phyloP scores from a whole-genome alignment of 768 basidiomycete species.

The Agaricus subrufescens region DNA sequence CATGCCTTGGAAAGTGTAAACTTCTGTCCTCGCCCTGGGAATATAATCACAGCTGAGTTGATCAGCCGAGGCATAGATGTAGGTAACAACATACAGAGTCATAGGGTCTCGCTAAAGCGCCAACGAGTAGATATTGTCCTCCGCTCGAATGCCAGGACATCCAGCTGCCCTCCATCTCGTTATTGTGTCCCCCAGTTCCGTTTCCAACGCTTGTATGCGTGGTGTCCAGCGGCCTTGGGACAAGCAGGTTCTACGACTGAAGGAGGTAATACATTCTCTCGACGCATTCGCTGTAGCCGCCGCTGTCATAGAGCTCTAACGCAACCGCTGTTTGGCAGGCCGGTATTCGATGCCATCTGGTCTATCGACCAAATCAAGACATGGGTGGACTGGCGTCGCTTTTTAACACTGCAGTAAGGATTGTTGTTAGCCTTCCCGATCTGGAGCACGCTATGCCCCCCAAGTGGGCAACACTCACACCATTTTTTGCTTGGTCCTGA shows the following conservation, averaged over 20 bases:
- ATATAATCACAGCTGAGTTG: conserved; percentile 38
- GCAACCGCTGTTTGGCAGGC: conserved; percentile 28
- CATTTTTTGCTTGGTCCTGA: conserved; percentile 13
- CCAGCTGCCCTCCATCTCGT: conserved; percentile 8
- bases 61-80: conserved; percentile 45
- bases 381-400: conserved; percentile 42
- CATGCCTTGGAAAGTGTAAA: conserved; percentile 33
- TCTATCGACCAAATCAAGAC: conserved; percentile 42
- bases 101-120: background rate
- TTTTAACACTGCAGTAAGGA: conserved; percentile 41
- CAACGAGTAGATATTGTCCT: conserved; percentile 3
- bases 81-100: conserved; percentile 12
- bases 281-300: conserved; percentile 1
- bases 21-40: conserved; percentile 38
- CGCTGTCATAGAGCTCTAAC: conserved; percentile 3
- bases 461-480: conserved; percentile 5
- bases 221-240: conserved; percentile 5
- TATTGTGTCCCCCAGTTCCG: conserved; percentile 10
- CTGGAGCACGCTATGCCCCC: conserved; percentile 3
- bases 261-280: conserved; percentile 9
- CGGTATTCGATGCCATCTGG: conserved; percentile 54
- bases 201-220: conserved; percentile 1
- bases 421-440: conserved; percentile 8
- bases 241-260: conserved; percentile 4
- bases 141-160: conserved; percentile 1